Base-by-base conservation (phyloP, 164 flowering plant species). In the Aristolochia contorta region DNA sequence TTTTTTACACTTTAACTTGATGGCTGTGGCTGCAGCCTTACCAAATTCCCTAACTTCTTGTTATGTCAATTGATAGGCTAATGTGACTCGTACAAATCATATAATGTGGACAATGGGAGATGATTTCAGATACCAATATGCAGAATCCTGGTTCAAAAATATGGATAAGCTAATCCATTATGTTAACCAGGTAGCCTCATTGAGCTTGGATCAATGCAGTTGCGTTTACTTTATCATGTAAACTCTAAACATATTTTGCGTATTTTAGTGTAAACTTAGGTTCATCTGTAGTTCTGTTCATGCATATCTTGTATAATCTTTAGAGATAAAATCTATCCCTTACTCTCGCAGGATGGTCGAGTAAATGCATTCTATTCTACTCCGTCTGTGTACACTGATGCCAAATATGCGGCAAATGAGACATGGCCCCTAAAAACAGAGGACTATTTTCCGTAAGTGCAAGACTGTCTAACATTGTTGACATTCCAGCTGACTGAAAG, bases 91-190 rank as follows among this genome's bases (percentile, higher is more conserved):
- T 50, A 77, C 89, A 43, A 89, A 87, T 66, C 96, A 92, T 76
- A 73, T 92, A 46, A 89, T 92, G 96, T 89, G 95, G 95, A 92
- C 98, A 58, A 92, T 89, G 98, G 95, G 98, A 37, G 87, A 82
- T 60, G 98, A 92, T 72, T 92, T 92, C 65, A 78, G 79, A 65
- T 89, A 92, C 67, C 93, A 85, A 61, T 89, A 84, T 74, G 95
- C 98, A 32, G 90, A 85, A 65, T 69, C 91, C 55, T 89, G 95
- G 96, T 89, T 86, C 84, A 89, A 77, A 68, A 81, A 87, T 63
- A 81, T 92, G 95, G 96, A 89, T 75, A 92, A 87, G 68, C 69
- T 89, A 48, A 87, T 92, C 69, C 89, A 92, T 65, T 80, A 92
- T 73, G 95, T 87, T 61, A 92, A 92, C 78, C 81, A 79, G 93